Base-by-base conservation (phyloP, 1,139 yeast species). In the Taphrina populina region DNA sequence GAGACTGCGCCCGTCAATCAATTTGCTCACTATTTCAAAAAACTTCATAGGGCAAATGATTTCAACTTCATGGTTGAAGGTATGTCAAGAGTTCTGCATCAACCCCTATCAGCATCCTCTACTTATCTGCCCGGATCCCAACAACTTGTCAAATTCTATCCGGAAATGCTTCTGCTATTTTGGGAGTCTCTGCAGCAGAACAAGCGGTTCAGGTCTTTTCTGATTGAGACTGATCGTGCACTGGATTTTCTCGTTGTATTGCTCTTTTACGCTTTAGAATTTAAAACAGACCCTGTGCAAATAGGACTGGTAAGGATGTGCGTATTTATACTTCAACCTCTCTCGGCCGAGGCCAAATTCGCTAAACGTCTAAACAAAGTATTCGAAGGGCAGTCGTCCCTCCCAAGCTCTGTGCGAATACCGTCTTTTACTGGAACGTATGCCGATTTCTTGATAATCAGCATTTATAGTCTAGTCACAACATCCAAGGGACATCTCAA, bases 141-240 rank as follows among this genome's bases (percentile, higher is more conserved):
- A 29, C 60, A 60, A 26, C 67, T 66, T 34, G 63, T 67, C 15
- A 67, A 65, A 10, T 67, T 70, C 69, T 60, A 64, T 26, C 64
- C 66, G 15, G 92, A 85, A 63, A 66, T 79, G 20, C 67, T 80
- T 2, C 76, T 84, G 69, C 66, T 90, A 6, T 65, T 84, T 19
- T 86, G 95, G 87, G 95, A 86, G 64, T 69, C 88, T 52, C 71
- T 80, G 35, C 94, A 86, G 66, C 82, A 88, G 63, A 90, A 90
- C 30, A 39, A 54, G 54, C 58, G 62, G 52, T 69, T 70, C 59
- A 76, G 76, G 60, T 65, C 70, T 6, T 71, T 77, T 56, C 71
- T 84, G 29, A 73, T 78, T 1, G 71, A 73, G 20, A 73, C 69
- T 3, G 64, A 75, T 44, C 75, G 74, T 59, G 76, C 80, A 6